Conservation (phyloP, 2,329 filamentous ascomycete species). For the Stachybotrys echinatus region DNA sequence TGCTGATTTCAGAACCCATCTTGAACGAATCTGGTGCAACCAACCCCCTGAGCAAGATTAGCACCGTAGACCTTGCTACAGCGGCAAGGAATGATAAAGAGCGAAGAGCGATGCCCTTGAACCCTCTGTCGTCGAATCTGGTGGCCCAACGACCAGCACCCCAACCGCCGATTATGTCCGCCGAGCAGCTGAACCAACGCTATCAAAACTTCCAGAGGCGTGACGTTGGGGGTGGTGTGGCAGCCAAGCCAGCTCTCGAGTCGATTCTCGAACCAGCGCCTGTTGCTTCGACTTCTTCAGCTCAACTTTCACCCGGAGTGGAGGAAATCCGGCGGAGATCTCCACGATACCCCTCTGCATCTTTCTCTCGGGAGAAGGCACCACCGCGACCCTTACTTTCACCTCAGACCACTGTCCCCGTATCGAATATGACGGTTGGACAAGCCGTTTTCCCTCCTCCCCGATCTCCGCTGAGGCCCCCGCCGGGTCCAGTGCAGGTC, state of each 20-base stretch:
- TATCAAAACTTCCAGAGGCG: conserved; percentile 32
- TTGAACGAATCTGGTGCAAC: conserved; percentile 20
- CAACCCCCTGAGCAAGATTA: conserved; percentile 34
- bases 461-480: not conserved
- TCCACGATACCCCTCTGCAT: conserved; percentile 30
- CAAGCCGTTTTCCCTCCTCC: not conserved
- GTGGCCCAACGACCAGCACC: conserved; percentile 30
- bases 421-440: not conserved
- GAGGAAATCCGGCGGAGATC: conserved; percentile 49
- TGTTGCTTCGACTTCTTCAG: conserved; percentile 37
- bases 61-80: conserved; percentile 44
- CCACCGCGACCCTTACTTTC: not conserved
- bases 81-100: conserved; percentile 42
- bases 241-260: conserved; percentile 3
- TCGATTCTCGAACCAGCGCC: conserved; percentile 5
- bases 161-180: conserved; percentile 24
- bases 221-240: conserved; percentile 18
- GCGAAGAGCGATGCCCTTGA: conserved; percentile 27
- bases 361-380: not conserved
- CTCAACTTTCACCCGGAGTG: conserved; percentile 44
- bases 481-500: not conserved
- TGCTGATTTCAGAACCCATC: conserved; percentile 46
- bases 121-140: conserved; percentile 22
- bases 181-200: conserved; percentile 27
- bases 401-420: not conserved